Conservation (phyloP, 306 rosid genomes). For the Cucurbita pepo region DNA sequence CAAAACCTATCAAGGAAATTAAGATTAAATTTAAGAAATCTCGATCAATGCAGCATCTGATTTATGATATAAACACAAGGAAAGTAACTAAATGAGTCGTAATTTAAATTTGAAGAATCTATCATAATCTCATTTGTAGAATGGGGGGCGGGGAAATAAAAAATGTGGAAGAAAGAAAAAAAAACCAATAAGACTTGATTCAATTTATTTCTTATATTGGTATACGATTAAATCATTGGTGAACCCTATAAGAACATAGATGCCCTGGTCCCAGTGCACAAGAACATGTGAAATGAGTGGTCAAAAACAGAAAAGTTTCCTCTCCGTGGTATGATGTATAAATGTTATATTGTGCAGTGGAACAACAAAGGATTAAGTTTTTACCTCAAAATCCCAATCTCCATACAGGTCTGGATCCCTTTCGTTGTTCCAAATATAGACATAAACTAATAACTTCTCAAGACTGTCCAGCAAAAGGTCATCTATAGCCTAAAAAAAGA, state of each 20-base stretch:
- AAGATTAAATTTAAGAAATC: background rate
- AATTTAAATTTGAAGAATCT: no score
- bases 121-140: background rate
- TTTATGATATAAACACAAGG: background rate
- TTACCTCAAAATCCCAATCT: constrained; percentile 89
- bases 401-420: constrained; percentile 65
- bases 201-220: background rate
- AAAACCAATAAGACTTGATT: background rate
- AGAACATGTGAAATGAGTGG: background rate
- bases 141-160: background rate
- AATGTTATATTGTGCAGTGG: background rate
- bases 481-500: no score
- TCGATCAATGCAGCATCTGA: background rate
- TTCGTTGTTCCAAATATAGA: constrained; percentile 64
- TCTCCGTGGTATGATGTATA: background rate
- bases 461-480: constrained; percentile 40
- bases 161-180: background rate
- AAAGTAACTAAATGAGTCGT: background rate
- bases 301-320: background rate
- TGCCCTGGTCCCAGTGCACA: background rate
- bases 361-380: background rate
- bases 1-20: background rate
- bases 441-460: constrained; percentile 24
- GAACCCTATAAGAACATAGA: background rate
- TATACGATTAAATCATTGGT: background rate